Evolutionary conservation across 148 eudicot genomes (phyloP), one percentile per base, ranked within the genome.

Genomic region (Chenopodium quinoa): DNA sequence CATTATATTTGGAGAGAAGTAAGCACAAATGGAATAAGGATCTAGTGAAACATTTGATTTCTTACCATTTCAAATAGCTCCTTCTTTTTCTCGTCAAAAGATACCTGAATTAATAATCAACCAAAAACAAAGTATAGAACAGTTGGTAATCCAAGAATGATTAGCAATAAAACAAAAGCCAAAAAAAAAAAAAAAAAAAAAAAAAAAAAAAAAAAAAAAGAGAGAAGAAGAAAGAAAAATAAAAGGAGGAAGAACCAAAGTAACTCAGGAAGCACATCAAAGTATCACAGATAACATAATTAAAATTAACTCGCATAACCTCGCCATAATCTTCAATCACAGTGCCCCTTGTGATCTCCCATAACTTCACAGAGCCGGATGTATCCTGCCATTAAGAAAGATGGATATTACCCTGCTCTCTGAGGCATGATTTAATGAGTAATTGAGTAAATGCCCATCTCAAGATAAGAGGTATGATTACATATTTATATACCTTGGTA

Each of bases 41-140:
- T 66, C 58, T 73, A 80, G 64, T 75, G 56, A 56, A 64, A 69
- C 6, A 68, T 23, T 44, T 56, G 81, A 70, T 75, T 12, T 27
- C 89, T 56, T 88, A 93, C 99, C 99, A 92, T 96, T 90, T 96
- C 99, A 88, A 92, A 93, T 73, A 93, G 85, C 79, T 96, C 94
- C 80, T 91, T 90, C 88, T 91, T 96, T 84, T 91, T 96, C 81
- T 93, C 92, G 68, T 96, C 97, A 84, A 93, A 96, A 48, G 97
- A 83, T 71, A 93, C 93, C 99, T 96, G 87, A 78, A 82, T 6
- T 50, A 80, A 79, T 17, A 75, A 70, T 67, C 68, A 81, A 67
- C 66, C 17, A 68, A 74, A 40, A 60, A 52, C 16, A 67, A 64
- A 82, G 27, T 9, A 31, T 25, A 73, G 10, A 83, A 5, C 44